Conservation (phyloP, 495 filamentous ascomycete genomes). For the Usnea hakonensis region DNA sequence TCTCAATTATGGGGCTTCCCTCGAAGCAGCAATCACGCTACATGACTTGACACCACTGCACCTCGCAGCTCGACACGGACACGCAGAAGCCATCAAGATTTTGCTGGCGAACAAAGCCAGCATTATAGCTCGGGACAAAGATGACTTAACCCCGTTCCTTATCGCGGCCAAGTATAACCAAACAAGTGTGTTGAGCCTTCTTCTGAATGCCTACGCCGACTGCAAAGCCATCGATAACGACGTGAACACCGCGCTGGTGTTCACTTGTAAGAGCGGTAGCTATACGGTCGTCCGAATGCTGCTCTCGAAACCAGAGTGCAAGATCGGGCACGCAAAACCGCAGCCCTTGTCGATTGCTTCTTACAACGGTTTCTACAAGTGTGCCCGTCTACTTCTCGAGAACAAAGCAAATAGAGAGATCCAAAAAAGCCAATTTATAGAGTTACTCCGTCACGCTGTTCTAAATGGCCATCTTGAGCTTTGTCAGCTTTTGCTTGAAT, state of each 20-base stretch:
- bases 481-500: not conserved
- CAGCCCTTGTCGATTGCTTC: not conserved
- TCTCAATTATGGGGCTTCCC: not conserved
- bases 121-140: not conserved
- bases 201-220: not conserved
- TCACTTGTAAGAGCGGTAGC: not conserved
- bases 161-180: not conserved
- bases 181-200: not conserved
- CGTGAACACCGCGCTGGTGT: not conserved
- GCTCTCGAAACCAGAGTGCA: not conserved
- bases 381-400: not conserved
- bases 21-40: not conserved
- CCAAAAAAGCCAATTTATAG: not conserved
- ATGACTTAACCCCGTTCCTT: not conserved
- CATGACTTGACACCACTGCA: slow-evolving; percentile 3
- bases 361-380: not conserved
- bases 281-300: not conserved
- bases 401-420: not conserved
- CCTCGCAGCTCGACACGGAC: slow-evolving; percentile 10
- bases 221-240: not conserved
- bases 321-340: not conserved
- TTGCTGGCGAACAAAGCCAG: not conserved
- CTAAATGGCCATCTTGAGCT: not conserved
- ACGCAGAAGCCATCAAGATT: not conserved
- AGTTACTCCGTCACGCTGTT: not conserved